Evolutionary conservation across 75 land plant species (phyloP).

Genomic region (Sequoia sempervirens): DNA sequence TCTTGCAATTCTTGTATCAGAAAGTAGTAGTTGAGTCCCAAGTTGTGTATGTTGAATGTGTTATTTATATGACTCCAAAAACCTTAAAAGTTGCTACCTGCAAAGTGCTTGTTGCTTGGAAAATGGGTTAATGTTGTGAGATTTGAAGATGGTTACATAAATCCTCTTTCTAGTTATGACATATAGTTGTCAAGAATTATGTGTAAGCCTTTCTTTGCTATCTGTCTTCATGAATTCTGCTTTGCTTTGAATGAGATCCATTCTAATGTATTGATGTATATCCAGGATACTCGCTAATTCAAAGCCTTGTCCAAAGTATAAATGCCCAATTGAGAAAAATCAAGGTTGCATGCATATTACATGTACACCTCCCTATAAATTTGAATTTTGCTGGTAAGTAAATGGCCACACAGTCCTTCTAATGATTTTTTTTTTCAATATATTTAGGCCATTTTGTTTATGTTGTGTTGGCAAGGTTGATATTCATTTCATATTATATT

Average conservation of each 20-base stretch:
- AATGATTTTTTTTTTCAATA: not conserved
- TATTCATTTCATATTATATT: not conserved
- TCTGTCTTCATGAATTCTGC: not conserved
- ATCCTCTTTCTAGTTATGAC: too few relatives aligned
- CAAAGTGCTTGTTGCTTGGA: not conserved
- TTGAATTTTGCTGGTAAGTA: constrained; percentile 92
- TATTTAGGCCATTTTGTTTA: not conserved
- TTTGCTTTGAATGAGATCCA: not conserved
- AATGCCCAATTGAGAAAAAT: constrained; percentile 93
- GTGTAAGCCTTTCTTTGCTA: too few relatives aligned
- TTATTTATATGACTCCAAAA: not conserved
- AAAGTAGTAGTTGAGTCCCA: not conserved
- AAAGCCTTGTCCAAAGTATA: constrained; percentile 96
- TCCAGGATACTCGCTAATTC: constrained; percentile 92
- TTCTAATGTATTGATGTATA: constrained; percentile 1
- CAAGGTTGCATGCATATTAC: constrained; percentile 98
- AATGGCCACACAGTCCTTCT: not conserved
- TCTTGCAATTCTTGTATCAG: not conserved
- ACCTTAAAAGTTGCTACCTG: not conserved
- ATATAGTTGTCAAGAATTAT: too few relatives aligned
- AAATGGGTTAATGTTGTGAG: not conserved
- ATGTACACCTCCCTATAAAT: constrained; percentile 93
- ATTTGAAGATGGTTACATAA: not conserved
- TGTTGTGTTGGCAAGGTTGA: not conserved
- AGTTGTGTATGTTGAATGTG: not conserved